Conservation (phyloP, 2,329 filamentous ascomycete species). For the Colletotrichum sp. region DNA sequence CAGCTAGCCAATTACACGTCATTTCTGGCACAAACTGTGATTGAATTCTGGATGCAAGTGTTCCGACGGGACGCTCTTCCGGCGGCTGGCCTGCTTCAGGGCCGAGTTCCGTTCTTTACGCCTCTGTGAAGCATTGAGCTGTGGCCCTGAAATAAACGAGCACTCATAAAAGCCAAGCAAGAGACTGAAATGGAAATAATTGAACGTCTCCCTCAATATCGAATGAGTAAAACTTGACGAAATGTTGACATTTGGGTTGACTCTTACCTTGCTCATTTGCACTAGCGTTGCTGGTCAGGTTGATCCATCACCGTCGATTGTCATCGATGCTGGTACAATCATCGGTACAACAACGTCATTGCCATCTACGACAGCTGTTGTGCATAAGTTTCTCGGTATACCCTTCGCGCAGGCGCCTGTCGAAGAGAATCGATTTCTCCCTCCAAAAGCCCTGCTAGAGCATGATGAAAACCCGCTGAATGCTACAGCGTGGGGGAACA, state of each 20-base stretch:
- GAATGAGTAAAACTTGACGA: neutral
- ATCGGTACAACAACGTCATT: neutral
- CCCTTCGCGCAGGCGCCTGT: constrained; percentile 32
- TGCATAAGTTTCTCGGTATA: constrained; percentile 35
- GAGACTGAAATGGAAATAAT: neutral
- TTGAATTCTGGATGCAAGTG: neutral
- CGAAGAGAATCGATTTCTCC: neutral
- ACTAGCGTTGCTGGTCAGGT: neutral
- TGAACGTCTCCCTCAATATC: neutral
- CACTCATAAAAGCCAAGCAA: neutral
- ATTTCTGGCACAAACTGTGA: neutral
- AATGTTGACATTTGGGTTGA: neutral
- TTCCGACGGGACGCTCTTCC: neutral
- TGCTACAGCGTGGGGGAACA: neutral
- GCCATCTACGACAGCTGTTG: neutral
- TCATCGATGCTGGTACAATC: neutral
- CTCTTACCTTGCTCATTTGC: neutral
- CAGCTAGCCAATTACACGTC: neutral
- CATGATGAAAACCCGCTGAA: neutral
- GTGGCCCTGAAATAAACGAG: neutral
- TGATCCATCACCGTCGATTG: neutral
- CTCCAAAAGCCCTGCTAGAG: neutral
- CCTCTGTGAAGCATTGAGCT: neutral
- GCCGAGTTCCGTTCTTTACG: neutral
- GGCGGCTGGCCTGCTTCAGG: neutral